These are phyloP conservation scores for Chaetomium fimeti DNA, from an alignment of 495 filamentous ascomycete genomes.

Conservation along the genomic window DNA sequence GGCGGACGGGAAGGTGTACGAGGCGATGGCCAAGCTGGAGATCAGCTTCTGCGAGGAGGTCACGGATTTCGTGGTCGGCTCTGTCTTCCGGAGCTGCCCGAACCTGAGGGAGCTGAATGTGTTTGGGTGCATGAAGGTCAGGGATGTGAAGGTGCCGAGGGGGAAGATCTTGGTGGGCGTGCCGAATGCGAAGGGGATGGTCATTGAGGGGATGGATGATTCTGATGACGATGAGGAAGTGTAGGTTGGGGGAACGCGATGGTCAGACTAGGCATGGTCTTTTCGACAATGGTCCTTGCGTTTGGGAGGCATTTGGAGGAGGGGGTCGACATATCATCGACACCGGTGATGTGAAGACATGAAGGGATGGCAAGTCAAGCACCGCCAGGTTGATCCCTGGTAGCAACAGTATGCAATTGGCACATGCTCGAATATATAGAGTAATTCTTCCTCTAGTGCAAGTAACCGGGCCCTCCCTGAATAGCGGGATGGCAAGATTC, in stretches of 20 bases:
- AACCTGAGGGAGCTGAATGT: constrained; percentile 68
- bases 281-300: not conserved
- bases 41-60: constrained; percentile 73
- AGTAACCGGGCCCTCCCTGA: not conserved
- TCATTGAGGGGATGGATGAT: constrained; percentile 48
- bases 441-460: not conserved
- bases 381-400: not conserved
- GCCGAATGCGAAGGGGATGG: constrained; percentile 62
- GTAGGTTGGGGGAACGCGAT: not conserved
- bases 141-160: constrained; percentile 64
- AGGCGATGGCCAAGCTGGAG: constrained; percentile 65
- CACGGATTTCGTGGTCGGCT: constrained; percentile 69
- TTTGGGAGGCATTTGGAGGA: constrained; percentile 4
- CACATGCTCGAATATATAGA: not conserved
- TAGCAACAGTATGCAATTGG: not conserved
- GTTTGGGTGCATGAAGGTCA: constrained; percentile 81
- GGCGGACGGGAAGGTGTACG: constrained; percentile 54
- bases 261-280: not conserved
- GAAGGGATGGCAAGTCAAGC: too few relatives aligned
- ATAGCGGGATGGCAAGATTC: not conserved
- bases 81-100: constrained; percentile 74
- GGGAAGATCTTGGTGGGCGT: constrained; percentile 77
- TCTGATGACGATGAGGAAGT: constrained; percentile 16
- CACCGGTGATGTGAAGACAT: not conserved
- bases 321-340: not conserved